Evolutionary conservation across 1,139 yeast species (phyloP).

Genomic region (Arxiozyma slooffiae): DNA sequence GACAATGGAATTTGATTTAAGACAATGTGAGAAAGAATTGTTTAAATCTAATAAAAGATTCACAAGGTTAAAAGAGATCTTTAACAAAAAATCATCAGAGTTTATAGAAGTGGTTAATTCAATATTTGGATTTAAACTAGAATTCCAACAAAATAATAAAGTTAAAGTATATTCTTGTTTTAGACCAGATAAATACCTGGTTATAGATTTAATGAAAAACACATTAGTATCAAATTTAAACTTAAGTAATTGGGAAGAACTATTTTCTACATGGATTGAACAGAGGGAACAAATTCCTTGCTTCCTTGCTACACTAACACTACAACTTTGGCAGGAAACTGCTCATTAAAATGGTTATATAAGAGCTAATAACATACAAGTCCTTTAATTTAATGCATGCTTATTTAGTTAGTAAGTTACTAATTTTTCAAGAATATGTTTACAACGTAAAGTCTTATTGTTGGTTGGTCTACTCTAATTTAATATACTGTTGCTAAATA

Average conservation of each 20-base stretch:
- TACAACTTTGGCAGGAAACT: slow-evolving; percentile 45
- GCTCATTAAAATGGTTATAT: background rate
- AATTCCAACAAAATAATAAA: slow-evolving; percentile 57
- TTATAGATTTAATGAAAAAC: slow-evolving; percentile 30
- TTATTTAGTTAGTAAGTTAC: background rate
- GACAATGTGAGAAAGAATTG: slow-evolving; percentile 40
- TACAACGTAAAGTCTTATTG: too few relatives aligned
- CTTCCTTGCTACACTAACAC: slow-evolving; percentile 64
- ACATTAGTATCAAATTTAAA: slow-evolving; percentile 29
- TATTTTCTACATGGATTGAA: slow-evolving; percentile 57
- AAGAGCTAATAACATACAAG: background rate
- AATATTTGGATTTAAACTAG: slow-evolving; percentile 65
- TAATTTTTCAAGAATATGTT: too few relatives aligned
- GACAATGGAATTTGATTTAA: slow-evolving; percentile 48
- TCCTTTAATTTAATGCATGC: background rate
- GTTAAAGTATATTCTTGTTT: slow-evolving; percentile 57
- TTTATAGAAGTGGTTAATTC: slow-evolving; percentile 60
- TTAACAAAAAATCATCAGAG: slow-evolving; percentile 63
- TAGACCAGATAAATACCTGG: slow-evolving; percentile 30
- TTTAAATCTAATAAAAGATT: slow-evolving; percentile 48
- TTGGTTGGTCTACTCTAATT: background rate
- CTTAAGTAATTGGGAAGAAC: slow-evolving; percentile 40
- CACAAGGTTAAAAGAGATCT: slow-evolving; percentile 52
- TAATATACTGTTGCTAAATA: too few relatives aligned
- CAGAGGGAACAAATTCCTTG: slow-evolving; percentile 69